Base-by-base conservation (phyloP, 805 yeast species). In the Ogataea pilisensis region DNA sequence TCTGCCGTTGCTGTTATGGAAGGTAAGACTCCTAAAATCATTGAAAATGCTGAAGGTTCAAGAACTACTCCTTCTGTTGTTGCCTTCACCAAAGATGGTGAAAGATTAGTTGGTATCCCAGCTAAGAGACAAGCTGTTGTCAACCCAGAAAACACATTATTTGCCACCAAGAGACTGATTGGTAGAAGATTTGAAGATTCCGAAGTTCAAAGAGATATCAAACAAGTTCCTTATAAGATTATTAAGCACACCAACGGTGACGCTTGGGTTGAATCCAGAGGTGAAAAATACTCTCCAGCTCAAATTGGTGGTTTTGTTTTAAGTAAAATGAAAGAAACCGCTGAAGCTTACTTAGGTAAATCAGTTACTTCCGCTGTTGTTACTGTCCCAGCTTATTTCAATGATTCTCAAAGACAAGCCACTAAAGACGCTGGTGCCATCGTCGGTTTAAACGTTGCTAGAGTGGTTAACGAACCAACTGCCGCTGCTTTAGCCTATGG, bases 241-340 rank as follows among this genome's bases (percentile, higher is more conserved):
- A 70, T 78, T 5, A 71, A 76, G 44, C 75, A 74, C 55, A 59
- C 64, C 11, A 78, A 78, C 54, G 86, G 85, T 30, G 87, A 82
- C 51, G 90, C 90, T 7, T 80, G 85, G 77, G 65, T 85, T 29
- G 70, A 69, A 39, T 64, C 75, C 19, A 66, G 69, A 33, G 75
- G 73, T 25, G 60, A 63, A 42, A 57, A 53, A 37, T 67, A 75
- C 49, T 76, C 88, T 6, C 93, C 91, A 5, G 71, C 85, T 29
- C 87, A 83, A 52, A 78, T 84, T 34, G 80, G 89, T 50, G 84
- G 87, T 20, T 68, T 70, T 33, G 73, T 89, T 51, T 78, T 89
- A 61, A 87, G 86, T 80, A 90, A 89, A 78, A 90, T 89, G 96
- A 90, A 89, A 81, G 96, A 90, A 75, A 90, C 96, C 53, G 96